Percentiles rank a stretch among this genome's conserved stretches.
Evolutionary conservation across 2,329 filamentous ascomycete species (phyloP).

Genomic region (Neopestalotiopsis sp.): DNA sequence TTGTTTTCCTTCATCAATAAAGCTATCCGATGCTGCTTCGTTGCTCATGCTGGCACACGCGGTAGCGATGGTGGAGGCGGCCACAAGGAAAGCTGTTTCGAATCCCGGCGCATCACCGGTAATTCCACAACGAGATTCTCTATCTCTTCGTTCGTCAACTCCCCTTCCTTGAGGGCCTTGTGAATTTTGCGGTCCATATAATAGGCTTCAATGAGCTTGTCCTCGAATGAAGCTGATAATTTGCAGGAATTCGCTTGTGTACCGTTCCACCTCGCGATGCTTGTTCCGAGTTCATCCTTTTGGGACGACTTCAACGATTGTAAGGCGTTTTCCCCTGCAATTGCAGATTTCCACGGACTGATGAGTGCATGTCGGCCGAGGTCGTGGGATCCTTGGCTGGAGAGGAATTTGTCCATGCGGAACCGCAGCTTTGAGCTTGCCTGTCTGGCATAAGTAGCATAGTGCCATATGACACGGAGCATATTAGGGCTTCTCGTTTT

Average conservation of each 20-base stretch:
- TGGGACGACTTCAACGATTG: constrained; percentile 20
- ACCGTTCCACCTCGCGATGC: constrained; percentile 26
- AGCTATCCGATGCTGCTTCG: background rate
- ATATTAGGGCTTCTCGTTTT: constrained; percentile 33
- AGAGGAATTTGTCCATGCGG: constrained; percentile 27
- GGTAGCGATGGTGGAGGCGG: background rate
- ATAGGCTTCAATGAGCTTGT: constrained; percentile 34
- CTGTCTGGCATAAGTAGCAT: constrained; percentile 26
- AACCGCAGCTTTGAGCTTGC: constrained; percentile 29
- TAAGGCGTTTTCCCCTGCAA: constrained; percentile 32
- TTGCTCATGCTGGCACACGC: background rate
- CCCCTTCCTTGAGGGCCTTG: constrained; percentile 24
- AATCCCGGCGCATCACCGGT: constrained; percentile 23
- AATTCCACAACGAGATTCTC: constrained; percentile 31
- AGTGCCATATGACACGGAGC: constrained; percentile 37
- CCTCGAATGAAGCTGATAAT: constrained; percentile 23
- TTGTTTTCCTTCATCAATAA: background rate
- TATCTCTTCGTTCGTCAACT: constrained; percentile 24
- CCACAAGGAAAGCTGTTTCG: background rate
- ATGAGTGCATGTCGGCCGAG: constrained; percentile 24
- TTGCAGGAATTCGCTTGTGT: constrained; percentile 20
- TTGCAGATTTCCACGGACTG: constrained; percentile 34
- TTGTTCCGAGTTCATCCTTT: background rate
- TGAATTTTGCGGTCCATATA: constrained; percentile 33
- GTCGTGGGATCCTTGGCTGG: background rate